Percentiles rank a stretch among this genome's conserved stretches.
phyloP scores from a whole-genome alignment of 202 grass and related monocot species.

The Digitaria exilis region DNA sequence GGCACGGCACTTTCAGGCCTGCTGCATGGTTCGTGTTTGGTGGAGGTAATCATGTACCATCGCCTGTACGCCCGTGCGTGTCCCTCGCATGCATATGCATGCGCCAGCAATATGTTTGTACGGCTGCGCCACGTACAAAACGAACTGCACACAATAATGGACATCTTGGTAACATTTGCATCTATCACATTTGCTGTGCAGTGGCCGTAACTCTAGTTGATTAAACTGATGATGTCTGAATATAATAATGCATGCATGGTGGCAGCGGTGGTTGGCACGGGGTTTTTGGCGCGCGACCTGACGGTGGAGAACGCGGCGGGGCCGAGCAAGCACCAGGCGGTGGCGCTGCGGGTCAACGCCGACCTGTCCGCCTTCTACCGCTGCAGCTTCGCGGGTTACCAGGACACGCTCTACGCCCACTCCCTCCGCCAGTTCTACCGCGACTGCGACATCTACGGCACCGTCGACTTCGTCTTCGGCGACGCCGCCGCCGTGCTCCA shows the following conservation, averaged over 20 bases:
- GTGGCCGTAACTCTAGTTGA: too few relatives aligned
- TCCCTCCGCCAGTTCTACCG: conserved; percentile 90
- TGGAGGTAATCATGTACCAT: too few relatives aligned
- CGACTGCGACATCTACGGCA: conserved; percentile 87
- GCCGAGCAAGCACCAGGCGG: conserved; percentile 70
- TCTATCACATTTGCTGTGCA: too few relatives aligned
- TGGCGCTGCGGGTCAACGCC: conserved; percentile 61
- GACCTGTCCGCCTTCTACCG: conserved; percentile 73
- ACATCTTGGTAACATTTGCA: too few relatives aligned
- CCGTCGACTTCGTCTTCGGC: conserved; percentile 82
- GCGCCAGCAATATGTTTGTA: too few relatives aligned
- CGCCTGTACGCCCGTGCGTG: too few relatives aligned
- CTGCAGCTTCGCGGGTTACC: conserved; percentile 82
- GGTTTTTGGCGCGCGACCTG: conserved; percentile 69
- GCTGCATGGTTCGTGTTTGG: too few relatives aligned
- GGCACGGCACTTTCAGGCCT: too few relatives aligned
- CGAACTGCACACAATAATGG: too few relatives aligned
- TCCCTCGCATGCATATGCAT: too few relatives aligned
- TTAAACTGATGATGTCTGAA: too few relatives aligned
- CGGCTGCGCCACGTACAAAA: too few relatives aligned
- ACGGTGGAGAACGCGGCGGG: conserved; percentile 87
- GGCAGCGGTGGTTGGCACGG: conserved; percentile 69
- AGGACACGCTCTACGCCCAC: conserved; percentile 78
- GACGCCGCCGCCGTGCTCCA: conserved; percentile 75
- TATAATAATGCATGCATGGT: neutral